Evolutionary conservation across 371 early-diverging fungal genomes (phyloP), one percentile per base, ranked within the genome.

Genomic region (Globomyces sp.): DNA sequence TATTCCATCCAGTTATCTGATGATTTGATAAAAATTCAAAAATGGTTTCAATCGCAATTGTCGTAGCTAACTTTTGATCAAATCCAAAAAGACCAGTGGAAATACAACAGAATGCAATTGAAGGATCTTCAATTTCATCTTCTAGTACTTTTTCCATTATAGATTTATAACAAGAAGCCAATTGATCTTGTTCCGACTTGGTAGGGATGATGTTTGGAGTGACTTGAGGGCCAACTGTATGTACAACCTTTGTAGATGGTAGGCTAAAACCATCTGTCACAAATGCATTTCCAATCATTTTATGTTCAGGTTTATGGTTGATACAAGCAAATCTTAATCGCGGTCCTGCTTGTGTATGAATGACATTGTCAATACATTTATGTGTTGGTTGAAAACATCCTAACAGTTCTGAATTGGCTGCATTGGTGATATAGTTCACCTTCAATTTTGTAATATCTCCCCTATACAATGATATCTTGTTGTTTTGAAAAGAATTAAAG

Each of bases 391-490:
- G 58, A 58, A 72, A 69, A 49, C 83, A 81, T 64, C 83, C 83
- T 8, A 77, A 64, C 36, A 78, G 65, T 36, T 61, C 51, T 39
- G 65, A 63, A 61, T 78, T 77, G 6, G 83, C 83, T 4, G 83
- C 82, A 55, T 83, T 83, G 10, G 77, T 82, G 5, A 83, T 76
- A 6, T 69, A 77, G 63, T 78, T 80, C 2, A 71, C 77, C 1
- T 62, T n/a, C 5, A 83, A 75, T 46, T 44, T 63, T 0, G 82
- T 80, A 34, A 83, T 82, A 64, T 83, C 80, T 40, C 83, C 83
- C 36, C 60, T 59, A 71, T 73, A 80, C 1, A 80, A 8, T 49
- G 60, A 69, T 42, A 58, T 11, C 4, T 45, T 45, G 60, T 65
- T 52, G 46, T 13, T 10, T 57, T 13, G 36, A 45, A 4, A 41